These are phyloP conservation scores for Gymnopus androsaceus DNA, from an alignment of 1,284 basidiomycete species.

Conservation along the genomic window DNA sequence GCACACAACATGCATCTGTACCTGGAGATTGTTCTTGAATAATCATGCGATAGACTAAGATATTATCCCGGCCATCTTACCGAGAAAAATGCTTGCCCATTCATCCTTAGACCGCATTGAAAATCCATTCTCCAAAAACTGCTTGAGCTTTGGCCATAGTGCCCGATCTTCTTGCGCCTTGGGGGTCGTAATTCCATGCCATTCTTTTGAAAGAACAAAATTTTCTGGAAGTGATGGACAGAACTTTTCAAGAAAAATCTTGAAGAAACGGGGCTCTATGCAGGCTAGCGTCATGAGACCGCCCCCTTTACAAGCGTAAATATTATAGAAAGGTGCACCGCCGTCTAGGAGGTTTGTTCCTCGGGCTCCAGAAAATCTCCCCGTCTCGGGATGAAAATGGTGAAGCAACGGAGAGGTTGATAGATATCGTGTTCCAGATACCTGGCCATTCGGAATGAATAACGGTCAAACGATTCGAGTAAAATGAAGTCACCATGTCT, in stretches of 20 bases:
- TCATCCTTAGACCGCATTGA: conserved; percentile 59
- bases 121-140: conserved; percentile 68
- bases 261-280: conserved; percentile 72
- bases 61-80: too few relatives aligned
- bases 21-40: too few relatives aligned
- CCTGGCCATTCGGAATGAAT: too few relatives aligned
- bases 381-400: conserved; percentile 34
- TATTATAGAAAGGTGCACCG: conserved; percentile 76
- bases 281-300: conserved; percentile 78
- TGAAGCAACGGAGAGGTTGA: conserved; percentile 71
- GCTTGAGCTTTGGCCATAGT: conserved; percentile 61
- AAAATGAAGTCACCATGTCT: conserved; percentile 63
- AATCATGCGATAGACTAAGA: too few relatives aligned
- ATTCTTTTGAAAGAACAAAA: conserved; percentile 42
- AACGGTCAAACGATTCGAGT: too few relatives aligned
- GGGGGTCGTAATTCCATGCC: conserved; percentile 46
- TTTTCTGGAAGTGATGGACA: conserved; percentile 46
- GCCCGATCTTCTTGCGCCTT: conserved; percentile 50
- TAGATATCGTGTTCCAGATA: conserved; percentile 78
- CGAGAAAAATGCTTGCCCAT: conserved; percentile 70
- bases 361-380: conserved; percentile 47
- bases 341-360: conserved; percentile 73
- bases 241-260: conserved; percentile 57
- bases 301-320: conserved; percentile 75
- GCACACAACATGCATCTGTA: conserved; percentile 75